Conservation (phyloP, 2,329 filamentous ascomycete genomes). For the Canariomyces notabilis region DNA sequence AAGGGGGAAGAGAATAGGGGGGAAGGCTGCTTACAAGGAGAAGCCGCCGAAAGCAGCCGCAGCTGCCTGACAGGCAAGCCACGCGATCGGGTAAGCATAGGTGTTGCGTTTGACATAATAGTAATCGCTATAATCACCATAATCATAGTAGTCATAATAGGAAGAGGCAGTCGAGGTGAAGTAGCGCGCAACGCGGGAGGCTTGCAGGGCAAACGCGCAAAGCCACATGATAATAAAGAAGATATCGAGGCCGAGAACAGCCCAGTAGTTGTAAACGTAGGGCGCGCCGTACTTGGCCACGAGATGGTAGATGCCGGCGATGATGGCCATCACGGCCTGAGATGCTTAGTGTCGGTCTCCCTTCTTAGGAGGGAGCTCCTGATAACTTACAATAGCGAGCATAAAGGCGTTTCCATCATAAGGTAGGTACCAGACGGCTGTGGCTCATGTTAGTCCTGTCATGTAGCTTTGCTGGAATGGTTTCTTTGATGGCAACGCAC, state of each 20-base stretch:
- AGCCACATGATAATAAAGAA: constrained; percentile 51
- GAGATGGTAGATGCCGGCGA: constrained; percentile 43
- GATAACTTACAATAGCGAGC: constrained; percentile 37
- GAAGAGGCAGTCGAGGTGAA: constrained; percentile 22
- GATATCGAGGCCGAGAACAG: constrained; percentile 46
- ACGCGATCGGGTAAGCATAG: no score
- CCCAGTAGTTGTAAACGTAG: constrained; percentile 50
- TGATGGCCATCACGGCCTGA: constrained; percentile 40
- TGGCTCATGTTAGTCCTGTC: not conserved
- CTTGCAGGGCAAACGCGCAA: constrained; percentile 38
- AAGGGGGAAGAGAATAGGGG: not conserved
- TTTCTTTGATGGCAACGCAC: constrained; percentile 27
- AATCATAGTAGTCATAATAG: constrained; percentile 26
- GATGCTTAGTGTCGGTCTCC: constrained; percentile 10
- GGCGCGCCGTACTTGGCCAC: constrained; percentile 37
- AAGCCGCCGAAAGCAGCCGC: constrained; percentile 26
- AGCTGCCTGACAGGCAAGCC: constrained; percentile 29
- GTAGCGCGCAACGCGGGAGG: constrained; percentile 31
- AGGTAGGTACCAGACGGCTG: constrained; percentile 19
- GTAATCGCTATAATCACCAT: not conserved
- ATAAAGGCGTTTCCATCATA: constrained; percentile 34
- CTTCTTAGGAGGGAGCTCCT: not conserved
- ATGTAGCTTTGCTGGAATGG: not conserved
- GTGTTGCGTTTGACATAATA: no score
- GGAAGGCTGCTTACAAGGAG: not conserved